Base-by-base conservation (phyloP, 305 asterid species). In the Fraxinus velutina region DNA sequence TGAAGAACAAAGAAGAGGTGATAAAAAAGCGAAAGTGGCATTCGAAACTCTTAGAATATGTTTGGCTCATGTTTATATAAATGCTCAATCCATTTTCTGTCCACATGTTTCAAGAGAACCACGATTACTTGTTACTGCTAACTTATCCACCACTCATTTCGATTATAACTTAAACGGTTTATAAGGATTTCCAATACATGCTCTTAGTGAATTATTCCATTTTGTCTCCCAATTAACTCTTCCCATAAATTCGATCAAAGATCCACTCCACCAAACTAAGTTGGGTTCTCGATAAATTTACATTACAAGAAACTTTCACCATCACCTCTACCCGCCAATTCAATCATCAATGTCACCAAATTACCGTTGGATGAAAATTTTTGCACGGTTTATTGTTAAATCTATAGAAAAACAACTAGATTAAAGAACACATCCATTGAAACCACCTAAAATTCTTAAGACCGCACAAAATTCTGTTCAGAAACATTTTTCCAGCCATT, bases 31-130 rank as follows among this genome's bases (percentile, higher is more conserved):
- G 24, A 22, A 22, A 22, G 71, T 70, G 85, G 83, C 89, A 85
- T 83, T 85, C 83, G 86, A 83, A 76, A 80, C 79, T 76, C 82
- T 81, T 78, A 78, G 76, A 52, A 4, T 4, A 50, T 50, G 62
- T 50, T 50, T 15, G 62, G 62, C 62, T 50, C 62, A 4, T n/a
- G 22, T 15, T 50, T n/a, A 50, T 15, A 50, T 15, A 50, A 15
- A 50, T 2, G 7, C 8, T n/a, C 62, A 15, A 50, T 17, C 21
- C 62, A 50, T 50, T 50, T 50, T 50, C 62, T 0, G 8, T 50
- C 8, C 2, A n/a, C 62, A 50, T 50, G n/a, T 50, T 50, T 50
- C 24, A n/a, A 52, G 62, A n/a, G 62, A 52, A n/a, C 8, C 2
- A n/a, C 62, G n/a, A 52, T 6, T n/a, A 39, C 50, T 9, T 39